A percentile compares a stretch with the other conserved stretches of the same genome.
These are phyloP conservation scores for Tetrapisispora fleetii DNA, from an alignment of 805 yeast species.

Conservation along the genomic window DNA sequence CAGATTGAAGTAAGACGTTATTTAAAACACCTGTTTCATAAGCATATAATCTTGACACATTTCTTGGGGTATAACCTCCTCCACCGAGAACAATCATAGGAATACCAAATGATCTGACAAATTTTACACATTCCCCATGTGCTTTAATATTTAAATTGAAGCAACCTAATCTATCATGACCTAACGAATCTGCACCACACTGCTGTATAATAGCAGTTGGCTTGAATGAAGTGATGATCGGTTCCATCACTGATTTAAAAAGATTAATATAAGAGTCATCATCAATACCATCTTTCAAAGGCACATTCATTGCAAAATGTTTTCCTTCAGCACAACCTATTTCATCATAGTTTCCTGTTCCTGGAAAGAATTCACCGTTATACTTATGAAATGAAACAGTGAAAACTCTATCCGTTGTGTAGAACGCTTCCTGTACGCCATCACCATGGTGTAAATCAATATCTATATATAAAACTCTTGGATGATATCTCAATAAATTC, in stretches of 20 bases:
- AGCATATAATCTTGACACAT: conserved; percentile 93
- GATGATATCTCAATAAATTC: conserved; percentile 69
- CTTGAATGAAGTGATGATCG: conserved; percentile 74
- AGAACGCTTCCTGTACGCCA: conserved; percentile 91
- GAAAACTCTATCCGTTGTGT: conserved; percentile 85
- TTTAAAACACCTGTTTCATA: conserved; percentile 84
- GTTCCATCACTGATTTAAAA: conserved; percentile 73
- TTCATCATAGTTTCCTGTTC: conserved; percentile 81
- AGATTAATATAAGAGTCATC: conserved; percentile 48
- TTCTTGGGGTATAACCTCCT: conserved; percentile 96
- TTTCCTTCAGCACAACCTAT: conserved; percentile 79
- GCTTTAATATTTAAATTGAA: conserved; percentile 89
- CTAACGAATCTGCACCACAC: conserved; percentile 96
- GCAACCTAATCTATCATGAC: conserved; percentile 93
- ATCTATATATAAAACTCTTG: conserved; percentile 79
- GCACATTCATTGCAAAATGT: conserved; percentile 76
- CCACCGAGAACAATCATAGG: conserved; percentile 95
- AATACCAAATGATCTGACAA: conserved; percentile 72
- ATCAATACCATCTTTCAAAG: conserved; percentile 86
- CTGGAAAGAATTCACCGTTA: conserved; percentile 85
- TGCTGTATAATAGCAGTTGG: conserved; percentile 96
- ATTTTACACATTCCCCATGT: conserved; percentile 92
- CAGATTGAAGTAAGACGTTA: conserved; percentile 64
- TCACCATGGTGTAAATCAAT: conserved; percentile 93
- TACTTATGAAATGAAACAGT: conserved; percentile 86